phyloP scores from a whole-genome alignment of 176 grass and related monocot genomes.

The Ananas comosus region DNA sequence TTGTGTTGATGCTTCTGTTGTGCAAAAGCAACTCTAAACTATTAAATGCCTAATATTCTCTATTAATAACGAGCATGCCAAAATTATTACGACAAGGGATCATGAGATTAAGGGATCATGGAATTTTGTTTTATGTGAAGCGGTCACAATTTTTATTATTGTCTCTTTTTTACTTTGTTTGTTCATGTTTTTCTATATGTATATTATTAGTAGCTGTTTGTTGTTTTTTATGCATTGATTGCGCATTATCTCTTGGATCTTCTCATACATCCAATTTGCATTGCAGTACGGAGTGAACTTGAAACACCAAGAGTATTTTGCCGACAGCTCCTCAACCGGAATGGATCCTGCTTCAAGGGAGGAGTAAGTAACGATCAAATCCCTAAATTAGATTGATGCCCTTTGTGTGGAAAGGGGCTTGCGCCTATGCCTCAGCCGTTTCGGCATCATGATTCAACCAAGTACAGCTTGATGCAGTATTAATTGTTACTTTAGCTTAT shows the following conservation, averaged over 20 bases:
- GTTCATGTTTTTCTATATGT: neutral
- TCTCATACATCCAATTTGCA: neutral
- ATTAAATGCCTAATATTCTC: too few species aligned
- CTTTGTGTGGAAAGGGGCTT: neutral
- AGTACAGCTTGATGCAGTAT: neutral
- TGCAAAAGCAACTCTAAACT: too few species aligned
- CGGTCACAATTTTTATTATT: neutral
- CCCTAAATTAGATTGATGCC: neutral
- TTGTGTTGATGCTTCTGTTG: too few species aligned
- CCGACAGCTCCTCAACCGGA: conserved; percentile 67
- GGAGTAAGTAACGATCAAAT: conserved; percentile 31
- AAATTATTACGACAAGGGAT: neutral
- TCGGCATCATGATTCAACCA: neutral
- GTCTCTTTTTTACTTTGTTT: neutral
- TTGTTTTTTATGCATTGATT: neutral
- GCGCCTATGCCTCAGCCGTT: neutral
- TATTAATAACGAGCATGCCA: too few species aligned
- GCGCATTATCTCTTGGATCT: neutral
- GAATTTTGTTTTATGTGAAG: neutral
- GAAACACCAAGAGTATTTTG: conserved; percentile 86
- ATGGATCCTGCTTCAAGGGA: conserved; percentile 66
- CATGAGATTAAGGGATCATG: neutral
- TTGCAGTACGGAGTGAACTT: conserved; percentile 90
- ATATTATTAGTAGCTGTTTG: neutral
- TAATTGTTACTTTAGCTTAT: too few species aligned